These are phyloP conservation scores for Cyclocybe aegerita DNA, from an alignment of 768 basidiomycete species.

Conservation along the genomic window DNA sequence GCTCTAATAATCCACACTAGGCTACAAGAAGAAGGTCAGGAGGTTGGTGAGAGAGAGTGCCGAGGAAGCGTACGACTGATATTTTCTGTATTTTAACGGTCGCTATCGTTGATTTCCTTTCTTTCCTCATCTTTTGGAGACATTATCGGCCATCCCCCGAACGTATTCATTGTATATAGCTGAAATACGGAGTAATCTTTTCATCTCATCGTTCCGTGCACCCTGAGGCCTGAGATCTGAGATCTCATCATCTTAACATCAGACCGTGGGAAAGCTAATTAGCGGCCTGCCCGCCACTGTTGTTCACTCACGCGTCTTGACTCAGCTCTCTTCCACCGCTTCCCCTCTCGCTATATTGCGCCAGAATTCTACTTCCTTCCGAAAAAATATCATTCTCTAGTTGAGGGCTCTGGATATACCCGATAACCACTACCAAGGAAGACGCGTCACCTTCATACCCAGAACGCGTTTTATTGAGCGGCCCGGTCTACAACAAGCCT, in stretches of 20 bases:
- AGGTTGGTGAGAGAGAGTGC: slow-evolving; percentile 83
- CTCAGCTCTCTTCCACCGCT: background rate
- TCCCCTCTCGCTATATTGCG: too few relatives aligned
- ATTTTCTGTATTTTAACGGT: slow-evolving; percentile 1
- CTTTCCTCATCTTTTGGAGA: background rate
- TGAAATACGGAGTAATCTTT: background rate
- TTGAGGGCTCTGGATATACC: too few relatives aligned
- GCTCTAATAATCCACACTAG: slow-evolving; percentile 38
- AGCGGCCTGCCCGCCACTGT: background rate
- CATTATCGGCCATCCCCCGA: background rate
- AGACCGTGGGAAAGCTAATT: background rate
- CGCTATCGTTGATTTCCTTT: background rate
- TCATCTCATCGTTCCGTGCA: background rate
- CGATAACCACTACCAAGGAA: too few relatives aligned
- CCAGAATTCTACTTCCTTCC: too few relatives aligned
- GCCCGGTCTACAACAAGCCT: too few relatives aligned
- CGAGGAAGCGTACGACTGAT: slow-evolving; percentile 82
- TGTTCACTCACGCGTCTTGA: background rate
- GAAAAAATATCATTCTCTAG: too few relatives aligned
- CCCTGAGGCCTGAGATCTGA: too few relatives aligned
- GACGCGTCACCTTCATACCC: too few relatives aligned
- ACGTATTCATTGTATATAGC: slow-evolving; percentile 6
- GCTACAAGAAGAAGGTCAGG: slow-evolving; percentile 95
- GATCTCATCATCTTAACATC: too few relatives aligned
- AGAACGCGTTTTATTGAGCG: too few relatives aligned